Base-by-base conservation (phyloP, 495 filamentous ascomycete genomes). In the Chaetomium tenue region DNA sequence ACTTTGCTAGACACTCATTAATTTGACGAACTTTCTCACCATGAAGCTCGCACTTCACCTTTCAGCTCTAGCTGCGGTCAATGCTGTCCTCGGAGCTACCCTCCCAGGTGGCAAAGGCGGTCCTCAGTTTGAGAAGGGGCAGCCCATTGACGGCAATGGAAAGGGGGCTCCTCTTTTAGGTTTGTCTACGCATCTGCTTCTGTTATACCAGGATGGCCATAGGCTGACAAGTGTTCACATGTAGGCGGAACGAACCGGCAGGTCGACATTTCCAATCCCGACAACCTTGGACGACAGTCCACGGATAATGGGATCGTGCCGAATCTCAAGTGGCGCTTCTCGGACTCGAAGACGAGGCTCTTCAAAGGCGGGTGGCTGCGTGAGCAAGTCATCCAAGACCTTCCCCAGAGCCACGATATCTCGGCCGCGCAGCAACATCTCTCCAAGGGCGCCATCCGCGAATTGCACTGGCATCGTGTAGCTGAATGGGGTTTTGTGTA, bases 401-500 rank as follows among this genome's bases (percentile, higher is more conserved):
- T 89, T 23, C 87, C 87, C 0, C 70, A 78, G 52, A 86, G 84
- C 65, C 81, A 84, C 65, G 85, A 88, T 60, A 84, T 88, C 68
- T 73, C 86, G 7, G 84, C 79, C 54, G 86, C 85, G 8, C 85
- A 88, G 69, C 83, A 87, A 72, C 87, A 88, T 72, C 70, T 89
- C 50, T 81, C 76, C 56, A 87, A 88, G 69, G 86, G 86, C 39
- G 81, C 84, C 6, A 81, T 86, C 54, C 79, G 87, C 9, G 85
- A 89, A 69, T 72, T 88, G 11, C 87, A 89, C 63, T 89, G 87
- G 87, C 87, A 89, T 72, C 75, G 83, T 64, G 82, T 86, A 37
- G 86, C 85, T 51, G 86, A 89, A 74, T 88, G 86, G 86, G 87
- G 85, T 13, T 84, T 83, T 61, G 76, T 88, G 2, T 87, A 87